Conservation (phyloP, 2,329 filamentous ascomycete species). For the Calycina marina region DNA sequence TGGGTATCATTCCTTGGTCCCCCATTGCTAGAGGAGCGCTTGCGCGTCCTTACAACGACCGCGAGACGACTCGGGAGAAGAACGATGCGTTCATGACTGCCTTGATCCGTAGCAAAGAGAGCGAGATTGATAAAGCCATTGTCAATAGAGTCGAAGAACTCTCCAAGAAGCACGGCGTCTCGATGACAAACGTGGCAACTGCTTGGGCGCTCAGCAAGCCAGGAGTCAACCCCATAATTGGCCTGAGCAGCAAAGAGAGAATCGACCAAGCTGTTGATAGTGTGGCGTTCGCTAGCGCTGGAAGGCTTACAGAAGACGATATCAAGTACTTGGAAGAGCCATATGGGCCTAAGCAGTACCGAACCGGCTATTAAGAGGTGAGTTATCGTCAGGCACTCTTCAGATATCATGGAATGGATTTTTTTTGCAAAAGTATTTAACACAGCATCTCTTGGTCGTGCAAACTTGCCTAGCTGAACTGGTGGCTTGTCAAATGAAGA, state of each 20-base stretch:
- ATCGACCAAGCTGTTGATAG: slow-evolving; percentile 38
- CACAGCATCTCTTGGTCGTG: no score
- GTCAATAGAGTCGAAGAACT: slow-evolving; percentile 36
- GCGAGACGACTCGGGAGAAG: slow-evolving; percentile 13
- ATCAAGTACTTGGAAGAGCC: slow-evolving; percentile 37
- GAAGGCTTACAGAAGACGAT: slow-evolving; percentile 36
- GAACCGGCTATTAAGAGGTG: no score
- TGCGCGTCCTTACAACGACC: slow-evolving; percentile 16
- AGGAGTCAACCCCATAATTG: slow-evolving; percentile 37
- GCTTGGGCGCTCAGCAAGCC: slow-evolving; percentile 38
- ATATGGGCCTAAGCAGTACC: slow-evolving; percentile 30
- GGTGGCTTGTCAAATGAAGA: no score
- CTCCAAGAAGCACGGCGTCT: slow-evolving; percentile 38
- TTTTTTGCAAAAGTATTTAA: no score
- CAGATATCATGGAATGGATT: no score
- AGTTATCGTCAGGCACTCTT: no score
- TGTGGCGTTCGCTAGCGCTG: slow-evolving; percentile 25
- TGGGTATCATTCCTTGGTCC: slow-evolving; percentile 26
- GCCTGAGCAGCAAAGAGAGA: slow-evolving; percentile 34
- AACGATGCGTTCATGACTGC: slow-evolving; percentile 10
- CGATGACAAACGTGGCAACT: slow-evolving; percentile 43
- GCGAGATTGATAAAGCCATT: slow-evolving; percentile 18
- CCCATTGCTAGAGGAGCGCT: slow-evolving; percentile 24
- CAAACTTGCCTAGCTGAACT: no score
- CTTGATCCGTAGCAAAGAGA: slow-evolving; percentile 12